These are phyloP conservation scores for Gynochthodes officinalis DNA, from an alignment of 257 asterid genomes.

Conservation along the genomic window DNA sequence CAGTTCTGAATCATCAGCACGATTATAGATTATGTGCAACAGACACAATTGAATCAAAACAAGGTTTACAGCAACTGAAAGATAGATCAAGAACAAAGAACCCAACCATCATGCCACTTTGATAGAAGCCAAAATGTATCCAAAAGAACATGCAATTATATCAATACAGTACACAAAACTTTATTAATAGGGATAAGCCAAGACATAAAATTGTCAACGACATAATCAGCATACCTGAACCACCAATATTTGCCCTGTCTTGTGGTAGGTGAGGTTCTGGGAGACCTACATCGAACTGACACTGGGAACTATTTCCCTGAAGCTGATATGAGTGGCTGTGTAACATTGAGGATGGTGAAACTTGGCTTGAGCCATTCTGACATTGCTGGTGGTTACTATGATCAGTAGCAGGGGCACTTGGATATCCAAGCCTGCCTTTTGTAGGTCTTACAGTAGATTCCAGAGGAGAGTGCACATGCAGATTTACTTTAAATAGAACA, in stretches of 20 bases:
- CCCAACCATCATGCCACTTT: not conserved
- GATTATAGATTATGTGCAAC: not conserved
- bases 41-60: not conserved
- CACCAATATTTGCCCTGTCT: constrained; percentile 3
- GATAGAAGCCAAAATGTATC: constrained; percentile 5
- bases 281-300: constrained; percentile 5
- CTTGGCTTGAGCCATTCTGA: constrained; percentile 1
- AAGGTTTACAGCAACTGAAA: not conserved
- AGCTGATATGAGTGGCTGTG: constrained; percentile 8
- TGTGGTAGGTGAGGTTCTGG: constrained; percentile 3
- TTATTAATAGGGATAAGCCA: not conserved
- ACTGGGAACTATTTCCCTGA: constrained; percentile 2
- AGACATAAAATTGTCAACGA: not conserved
- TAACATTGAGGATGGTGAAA: constrained; percentile 8
- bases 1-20: not conserved
- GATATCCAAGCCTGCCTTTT: constrained; percentile 6
- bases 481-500: constrained; percentile 10
- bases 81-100: not conserved
- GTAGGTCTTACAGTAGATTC: constrained; percentile 11
- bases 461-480: constrained; percentile 10
- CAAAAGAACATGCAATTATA: not conserved
- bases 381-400: constrained; percentile 10
- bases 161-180: not conserved
- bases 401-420: not conserved
- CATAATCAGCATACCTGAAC: constrained; percentile 7